Percentiles rank a stretch among this genome's conserved stretches.
phyloP scores from a whole-genome alignment of 192 early-diverging fungal genomes.

The Pilobolus umbonatus region DNA sequence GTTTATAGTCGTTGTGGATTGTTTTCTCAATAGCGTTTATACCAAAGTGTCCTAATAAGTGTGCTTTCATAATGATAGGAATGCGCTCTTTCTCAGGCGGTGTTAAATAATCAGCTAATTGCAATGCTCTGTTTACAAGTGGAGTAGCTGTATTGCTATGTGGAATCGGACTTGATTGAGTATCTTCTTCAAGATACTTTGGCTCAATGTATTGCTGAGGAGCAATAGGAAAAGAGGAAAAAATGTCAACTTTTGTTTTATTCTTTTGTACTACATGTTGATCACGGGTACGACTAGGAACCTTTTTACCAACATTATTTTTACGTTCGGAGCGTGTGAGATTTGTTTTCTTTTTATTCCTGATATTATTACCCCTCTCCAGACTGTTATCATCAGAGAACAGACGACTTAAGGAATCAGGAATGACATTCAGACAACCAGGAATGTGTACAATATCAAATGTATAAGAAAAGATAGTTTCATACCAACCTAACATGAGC shows the following conservation, averaged over 20 bases:
- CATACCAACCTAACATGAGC: conserved; percentile 24
- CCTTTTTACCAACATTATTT: too few species aligned
- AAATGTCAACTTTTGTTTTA: too few species aligned
- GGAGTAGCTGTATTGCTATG: too few species aligned
- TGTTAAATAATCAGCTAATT: not conserved
- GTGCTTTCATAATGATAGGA: not conserved
- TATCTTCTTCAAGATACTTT: too few species aligned
- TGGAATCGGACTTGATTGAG: too few species aligned
- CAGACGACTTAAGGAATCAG: conserved; percentile 25
- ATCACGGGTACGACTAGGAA: too few species aligned
- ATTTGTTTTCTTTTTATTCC: too few species aligned
- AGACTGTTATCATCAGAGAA: not conserved
- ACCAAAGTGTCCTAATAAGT: not conserved
- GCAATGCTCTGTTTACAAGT: too few species aligned
- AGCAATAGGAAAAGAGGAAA: too few species aligned
- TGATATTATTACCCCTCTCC: not conserved
- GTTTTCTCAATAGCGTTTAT: not conserved
- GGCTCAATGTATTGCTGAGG: too few species aligned
- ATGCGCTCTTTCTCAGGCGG: not conserved
- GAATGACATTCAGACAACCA: conserved; percentile 25
- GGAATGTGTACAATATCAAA: conserved; percentile 20
- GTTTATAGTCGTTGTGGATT: not conserved
- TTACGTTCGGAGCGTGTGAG: too few species aligned
- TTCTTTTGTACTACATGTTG: too few species aligned
- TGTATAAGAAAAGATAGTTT: conserved; percentile 23